Conservation (phyloP, 2,329 filamentous ascomycete genomes). For the Thielaviopsis populi region DNA sequence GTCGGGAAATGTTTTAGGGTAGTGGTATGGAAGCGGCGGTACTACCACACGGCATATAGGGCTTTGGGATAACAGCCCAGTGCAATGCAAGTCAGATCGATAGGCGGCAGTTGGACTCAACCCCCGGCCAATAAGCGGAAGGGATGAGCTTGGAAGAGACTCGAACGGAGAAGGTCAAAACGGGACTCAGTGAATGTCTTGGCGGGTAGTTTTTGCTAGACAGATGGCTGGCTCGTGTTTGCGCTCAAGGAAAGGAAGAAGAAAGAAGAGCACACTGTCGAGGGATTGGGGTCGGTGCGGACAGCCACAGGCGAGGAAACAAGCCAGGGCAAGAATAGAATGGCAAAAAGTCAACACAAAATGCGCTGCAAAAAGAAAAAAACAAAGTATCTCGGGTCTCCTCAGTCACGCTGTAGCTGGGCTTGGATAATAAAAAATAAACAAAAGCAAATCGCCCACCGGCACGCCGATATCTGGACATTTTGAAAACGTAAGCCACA, state of each 20-base stretch:
- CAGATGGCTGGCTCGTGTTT: neutral
- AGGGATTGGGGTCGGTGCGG: neutral
- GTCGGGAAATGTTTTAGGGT: neutral
- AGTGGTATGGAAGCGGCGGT: neutral
- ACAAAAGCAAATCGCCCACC: neutral
- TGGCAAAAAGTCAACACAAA: neutral
- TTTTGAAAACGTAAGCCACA: neutral
- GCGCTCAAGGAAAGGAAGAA: neutral
- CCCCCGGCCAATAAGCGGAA: neutral
- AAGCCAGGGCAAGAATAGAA: neutral
- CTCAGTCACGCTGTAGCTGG: too few relatives aligned
- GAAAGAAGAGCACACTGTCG: neutral
- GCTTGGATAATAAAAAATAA: neutral
- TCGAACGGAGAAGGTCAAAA: neutral
- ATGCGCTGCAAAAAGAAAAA: neutral
- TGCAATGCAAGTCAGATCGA: neutral
- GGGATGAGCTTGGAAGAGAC: neutral
- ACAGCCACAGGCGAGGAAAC: neutral
- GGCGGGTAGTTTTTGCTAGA: neutral
- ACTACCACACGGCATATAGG: neutral
- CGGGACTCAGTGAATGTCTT: neutral
- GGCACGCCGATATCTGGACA: neutral
- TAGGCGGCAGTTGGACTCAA: neutral
- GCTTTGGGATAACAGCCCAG: neutral
- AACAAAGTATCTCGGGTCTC: neutral